These are phyloP conservation scores for Debaryomyces sp. DNA, from an alignment of 1,139 yeast genomes.

Conservation along the genomic window DNA sequence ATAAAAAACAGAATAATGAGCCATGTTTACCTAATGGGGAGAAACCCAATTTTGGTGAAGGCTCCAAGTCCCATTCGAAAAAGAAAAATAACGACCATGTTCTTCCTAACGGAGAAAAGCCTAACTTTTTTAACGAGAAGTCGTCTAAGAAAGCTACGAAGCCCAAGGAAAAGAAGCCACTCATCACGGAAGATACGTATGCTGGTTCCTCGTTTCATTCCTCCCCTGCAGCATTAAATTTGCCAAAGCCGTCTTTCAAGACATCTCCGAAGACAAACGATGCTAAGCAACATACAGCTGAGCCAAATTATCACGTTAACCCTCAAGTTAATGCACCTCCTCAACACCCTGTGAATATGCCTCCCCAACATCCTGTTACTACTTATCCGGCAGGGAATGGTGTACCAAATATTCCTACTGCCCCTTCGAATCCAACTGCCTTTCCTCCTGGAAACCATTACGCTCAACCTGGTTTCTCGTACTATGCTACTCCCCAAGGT, in stretches of 20 bases:
- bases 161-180: slow-evolving; percentile 19
- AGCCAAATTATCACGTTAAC: too few species aligned
- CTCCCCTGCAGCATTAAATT: slow-evolving; percentile 58
- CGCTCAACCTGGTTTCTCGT: slow-evolving; percentile 32
- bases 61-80: slow-evolving; percentile 10
- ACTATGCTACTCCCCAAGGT: slow-evolving; percentile 35
- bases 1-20: slow-evolving; percentile 8
- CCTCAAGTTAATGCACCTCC: too few species aligned
- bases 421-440: slow-evolving; percentile 11
- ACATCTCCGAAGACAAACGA: slow-evolving; percentile 26
- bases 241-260: slow-evolving; percentile 58
- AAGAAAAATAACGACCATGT: slow-evolving; percentile 12
- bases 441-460: slow-evolving; percentile 9
- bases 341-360: too few species aligned
- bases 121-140: slow-evolving; percentile 20
- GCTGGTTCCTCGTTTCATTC: slow-evolving; percentile 64
- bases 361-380: slow-evolving; percentile 34
- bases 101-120: slow-evolving; percentile 25
- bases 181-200: slow-evolving; percentile 37
- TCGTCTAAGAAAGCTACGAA: slow-evolving; percentile 14
- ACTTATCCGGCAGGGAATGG: slow-evolving; percentile 22
- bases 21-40: slow-evolving; percentile 35
- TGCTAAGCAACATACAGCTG: slow-evolving; percentile 10
- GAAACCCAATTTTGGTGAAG: slow-evolving; percentile 31
- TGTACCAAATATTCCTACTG: slow-evolving; percentile 5